These are phyloP conservation scores for Arabis hirsuta DNA, from an alignment of 345 rosid species.

Conservation along the genomic window DNA sequence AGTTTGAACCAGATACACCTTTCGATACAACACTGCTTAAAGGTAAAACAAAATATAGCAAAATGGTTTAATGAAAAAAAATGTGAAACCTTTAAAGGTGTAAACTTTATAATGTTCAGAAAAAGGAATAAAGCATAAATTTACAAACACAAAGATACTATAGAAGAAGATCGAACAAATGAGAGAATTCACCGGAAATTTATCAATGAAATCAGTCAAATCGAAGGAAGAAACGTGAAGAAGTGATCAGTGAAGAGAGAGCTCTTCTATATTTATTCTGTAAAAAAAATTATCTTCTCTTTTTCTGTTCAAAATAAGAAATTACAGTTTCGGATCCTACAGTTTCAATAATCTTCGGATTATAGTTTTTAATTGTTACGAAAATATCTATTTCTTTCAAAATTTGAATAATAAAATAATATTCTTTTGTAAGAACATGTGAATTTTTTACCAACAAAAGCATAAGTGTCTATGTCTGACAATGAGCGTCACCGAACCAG, in stretches of 20 bases:
- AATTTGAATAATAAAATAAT: neutral
- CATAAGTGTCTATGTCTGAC: conserved; percentile 33
- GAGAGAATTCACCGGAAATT: conserved; percentile 6
- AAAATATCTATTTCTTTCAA: neutral
- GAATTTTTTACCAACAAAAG: conserved; percentile 29
- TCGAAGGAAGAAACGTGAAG: neutral
- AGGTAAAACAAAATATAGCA: neutral
- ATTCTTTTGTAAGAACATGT: conserved; percentile 26
- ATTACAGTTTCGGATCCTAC: neutral
- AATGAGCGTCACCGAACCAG: conserved; percentile 25
- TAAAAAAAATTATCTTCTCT: conserved; percentile 2
- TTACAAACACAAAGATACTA: neutral
- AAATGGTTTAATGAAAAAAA: neutral
- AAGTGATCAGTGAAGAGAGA: neutral
- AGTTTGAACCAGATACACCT: neutral
- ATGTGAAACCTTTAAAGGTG: conserved; percentile 7
- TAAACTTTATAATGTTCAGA: neutral
- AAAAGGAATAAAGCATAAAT: no score
- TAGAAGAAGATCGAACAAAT: conserved; percentile 6
- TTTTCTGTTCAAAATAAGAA: conserved; percentile 8
- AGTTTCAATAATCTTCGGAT: neutral
- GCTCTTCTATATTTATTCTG: conserved; percentile 13
- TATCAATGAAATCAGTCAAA: neutral
- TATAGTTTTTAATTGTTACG: neutral
- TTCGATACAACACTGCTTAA: neutral